Evolutionary conservation across 331 rosid species (phyloP).

Genomic region (Rhamnella rubrinervis): DNA sequence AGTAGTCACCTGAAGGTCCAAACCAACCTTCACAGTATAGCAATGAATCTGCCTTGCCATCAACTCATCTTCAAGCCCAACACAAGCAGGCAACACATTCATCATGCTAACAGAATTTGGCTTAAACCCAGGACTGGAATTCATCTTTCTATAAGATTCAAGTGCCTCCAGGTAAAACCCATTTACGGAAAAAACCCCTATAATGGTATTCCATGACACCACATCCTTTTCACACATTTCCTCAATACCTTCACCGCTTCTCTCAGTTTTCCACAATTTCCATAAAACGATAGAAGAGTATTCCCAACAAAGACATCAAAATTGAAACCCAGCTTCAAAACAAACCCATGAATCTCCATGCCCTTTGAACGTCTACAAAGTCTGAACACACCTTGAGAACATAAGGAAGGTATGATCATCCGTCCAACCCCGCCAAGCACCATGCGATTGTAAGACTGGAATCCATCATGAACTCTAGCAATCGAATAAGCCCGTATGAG

Average conservation of each 20-base stretch:
- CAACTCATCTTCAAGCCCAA: constrained; percentile 43
- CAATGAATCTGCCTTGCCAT: constrained; percentile 60
- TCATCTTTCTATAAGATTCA: constrained; percentile 44
- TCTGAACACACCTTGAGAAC: constrained; percentile 71
- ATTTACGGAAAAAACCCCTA: constrained; percentile 55
- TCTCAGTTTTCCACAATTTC: constrained; percentile 39
- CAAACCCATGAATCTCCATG: constrained; percentile 67
- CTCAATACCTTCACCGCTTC: constrained; percentile 53
- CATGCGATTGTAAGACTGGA: constrained; percentile 27
- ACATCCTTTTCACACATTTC: constrained; percentile 77
- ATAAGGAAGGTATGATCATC: constrained; percentile 78
- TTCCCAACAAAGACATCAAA: constrained; percentile 71
- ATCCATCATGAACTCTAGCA: too few relatives aligned
- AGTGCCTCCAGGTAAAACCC: constrained; percentile 44
- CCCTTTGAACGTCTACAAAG: constrained; percentile 48
- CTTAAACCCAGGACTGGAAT: constrained; percentile 22
- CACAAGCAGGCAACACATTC: constrained; percentile 61
- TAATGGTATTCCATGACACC: constrained; percentile 69
- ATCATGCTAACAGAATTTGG: constrained; percentile 63
- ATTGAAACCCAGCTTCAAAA: constrained; percentile 61
- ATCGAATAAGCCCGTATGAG: too few relatives aligned
- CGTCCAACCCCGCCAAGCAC: constrained; percentile 43
- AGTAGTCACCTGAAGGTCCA: constrained; percentile 48
- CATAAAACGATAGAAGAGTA: constrained; percentile 63
- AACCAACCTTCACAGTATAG: constrained; percentile 67